These are phyloP conservation scores for Choanephora cucurbitarum DNA, from an alignment of 371 early-diverging fungal genomes.

Conservation along the genomic window DNA sequence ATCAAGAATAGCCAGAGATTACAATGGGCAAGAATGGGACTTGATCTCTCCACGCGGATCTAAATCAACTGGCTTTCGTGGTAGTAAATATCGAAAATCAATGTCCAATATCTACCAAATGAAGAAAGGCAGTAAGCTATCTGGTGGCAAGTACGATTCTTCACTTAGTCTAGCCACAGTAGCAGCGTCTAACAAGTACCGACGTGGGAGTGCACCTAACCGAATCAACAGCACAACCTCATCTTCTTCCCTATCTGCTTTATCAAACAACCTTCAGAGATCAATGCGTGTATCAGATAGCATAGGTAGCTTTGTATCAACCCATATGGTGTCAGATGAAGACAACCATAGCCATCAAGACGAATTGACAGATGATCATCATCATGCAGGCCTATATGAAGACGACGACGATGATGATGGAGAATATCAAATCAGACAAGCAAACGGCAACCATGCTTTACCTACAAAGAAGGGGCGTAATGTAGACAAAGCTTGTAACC, in stretches of 20 bases:
- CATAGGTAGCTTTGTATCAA: slow-evolving; percentile 10
- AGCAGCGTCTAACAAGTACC: neutral
- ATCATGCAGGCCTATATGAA: slow-evolving; percentile 11
- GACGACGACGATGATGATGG: slow-evolving; percentile 29
- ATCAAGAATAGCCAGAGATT: slow-evolving; percentile 2
- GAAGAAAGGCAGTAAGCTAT: slow-evolving; percentile 2
- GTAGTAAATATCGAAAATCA: slow-evolving; percentile 18
- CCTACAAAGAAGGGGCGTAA: slow-evolving; percentile 37
- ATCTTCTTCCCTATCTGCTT: slow-evolving; percentile 23
- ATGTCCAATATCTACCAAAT: slow-evolving; percentile 14
- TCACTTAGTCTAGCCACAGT: neutral
- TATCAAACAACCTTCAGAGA: slow-evolving; percentile 22
- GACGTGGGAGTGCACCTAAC: slow-evolving; percentile 16
- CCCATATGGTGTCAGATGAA: slow-evolving; percentile 13
- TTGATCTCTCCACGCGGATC: slow-evolving; percentile 7
- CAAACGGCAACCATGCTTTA: neutral
- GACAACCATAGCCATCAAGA: slow-evolving; percentile 10
- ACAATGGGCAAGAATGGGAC: slow-evolving; percentile 7
- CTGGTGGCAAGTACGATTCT: slow-evolving; percentile 1
- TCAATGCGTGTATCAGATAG: slow-evolving; percentile 25
- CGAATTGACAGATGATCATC: neutral
- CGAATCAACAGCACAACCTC: slow-evolving; percentile 17
- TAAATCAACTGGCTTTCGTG: slow-evolving; percentile 6
- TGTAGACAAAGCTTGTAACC: slow-evolving; percentile 52
- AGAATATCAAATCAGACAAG: slow-evolving; percentile 10